A percentile compares a stretch with the other conserved stretches of the same genome.
Conservation (phyloP, 2,329 filamentous ascomycete species). For the Diaporthe caulivora region DNA sequence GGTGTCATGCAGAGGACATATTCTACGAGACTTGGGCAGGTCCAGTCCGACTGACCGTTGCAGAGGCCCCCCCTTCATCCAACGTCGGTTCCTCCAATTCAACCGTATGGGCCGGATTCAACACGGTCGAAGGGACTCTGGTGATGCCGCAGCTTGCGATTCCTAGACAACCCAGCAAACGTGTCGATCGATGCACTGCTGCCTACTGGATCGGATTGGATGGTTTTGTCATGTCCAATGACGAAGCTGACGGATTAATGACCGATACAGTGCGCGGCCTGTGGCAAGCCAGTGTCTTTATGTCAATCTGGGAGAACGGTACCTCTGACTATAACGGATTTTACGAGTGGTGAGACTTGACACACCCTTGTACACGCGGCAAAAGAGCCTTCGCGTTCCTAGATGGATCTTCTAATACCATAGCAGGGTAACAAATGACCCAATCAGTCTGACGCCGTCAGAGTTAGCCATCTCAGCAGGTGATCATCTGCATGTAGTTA, state of each 20-base stretch:
- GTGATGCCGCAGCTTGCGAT: constrained; percentile 20
- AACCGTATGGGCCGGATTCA: not conserved
- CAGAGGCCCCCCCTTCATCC: not conserved
- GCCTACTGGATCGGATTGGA: constrained; percentile 29
- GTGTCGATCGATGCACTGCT: constrained; percentile 11
- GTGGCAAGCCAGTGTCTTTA: constrained; percentile 22
- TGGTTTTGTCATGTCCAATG: constrained; percentile 18
- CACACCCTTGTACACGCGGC: too few species aligned
- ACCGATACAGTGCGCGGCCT: not conserved
- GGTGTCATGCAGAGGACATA: not conserved
- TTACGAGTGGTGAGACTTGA: constrained; percentile 13
- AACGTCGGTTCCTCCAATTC: not conserved
- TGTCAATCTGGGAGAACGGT: constrained; percentile 24
- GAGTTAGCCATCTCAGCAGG: constrained; percentile 14
- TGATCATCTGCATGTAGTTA: not conserved
- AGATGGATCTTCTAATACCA: not conserved
- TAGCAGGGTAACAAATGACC: constrained; percentile 19
- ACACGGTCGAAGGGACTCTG: constrained; percentile 14
- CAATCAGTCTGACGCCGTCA: not conserved
- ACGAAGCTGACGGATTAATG: not conserved
- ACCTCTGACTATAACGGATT: constrained; percentile 19
- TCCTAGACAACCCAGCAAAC: not conserved
- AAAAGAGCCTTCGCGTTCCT: not conserved
- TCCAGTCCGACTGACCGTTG: not conserved
- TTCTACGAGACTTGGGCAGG: constrained; percentile 30